Evolutionary conservation across 345 rosid species (phyloP), one percentile per base, ranked within the genome.

Genomic region (Durio zibethinus): DNA sequence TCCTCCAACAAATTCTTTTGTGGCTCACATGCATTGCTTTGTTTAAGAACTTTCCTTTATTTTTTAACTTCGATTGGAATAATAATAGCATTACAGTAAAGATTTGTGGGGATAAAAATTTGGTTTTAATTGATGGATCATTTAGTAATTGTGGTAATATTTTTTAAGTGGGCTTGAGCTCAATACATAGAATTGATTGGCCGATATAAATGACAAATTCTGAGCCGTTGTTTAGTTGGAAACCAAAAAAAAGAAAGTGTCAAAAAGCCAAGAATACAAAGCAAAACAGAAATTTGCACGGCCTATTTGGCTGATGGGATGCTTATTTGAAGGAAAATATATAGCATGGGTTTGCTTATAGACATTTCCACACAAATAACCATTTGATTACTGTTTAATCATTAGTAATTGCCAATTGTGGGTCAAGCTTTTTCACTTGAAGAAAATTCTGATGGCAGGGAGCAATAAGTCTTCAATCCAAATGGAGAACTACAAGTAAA

Each of bases 401-500:
- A 68, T 45, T 10, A 45, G 36, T 23, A 12, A 43, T 45, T 68
- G 33, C 73, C 14, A 15, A 62, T 7, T 6, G 59, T 71, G 60
- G 42, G 75, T 31, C 61, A 71, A 52, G n/a, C 5, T 71, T 48
- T 5, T 8, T 29, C 27, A 57, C 2, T 0, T 21, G 1, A 65
- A 35, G 73, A 23, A 66, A 48, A 33, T 47, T 69, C 64, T 33
- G 60, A 33, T 14, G 15, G 45, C 61, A 31, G 76, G 33, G 38
- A 47, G 16, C 27, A 33, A 47, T 78, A 70, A 71, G 7, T 6
- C 57, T 21, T 27, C 31, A 5, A 16, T 56, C 74, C 66, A 40
- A 69, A 54, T 68, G 27, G n/a, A 77, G 75, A 45, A 69, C 70
- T 16, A 16, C 35, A 61, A 47, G 57, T 69, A 61, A 78, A 78